A percentile compares a stretch with the other conserved stretches of the same genome.
Evolutionary conservation across 805 yeast genomes (phyloP).

Genomic region (Candida michaelii): DNA sequence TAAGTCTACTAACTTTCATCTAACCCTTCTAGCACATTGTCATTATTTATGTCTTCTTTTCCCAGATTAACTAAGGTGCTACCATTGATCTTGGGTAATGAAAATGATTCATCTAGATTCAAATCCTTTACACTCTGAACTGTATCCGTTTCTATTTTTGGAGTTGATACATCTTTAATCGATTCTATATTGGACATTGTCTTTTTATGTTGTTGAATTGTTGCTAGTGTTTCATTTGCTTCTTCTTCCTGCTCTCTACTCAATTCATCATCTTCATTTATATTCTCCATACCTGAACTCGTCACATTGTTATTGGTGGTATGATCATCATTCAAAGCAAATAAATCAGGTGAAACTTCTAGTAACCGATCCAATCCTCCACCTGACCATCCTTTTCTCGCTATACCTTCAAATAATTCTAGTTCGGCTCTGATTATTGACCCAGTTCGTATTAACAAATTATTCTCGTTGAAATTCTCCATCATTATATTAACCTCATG

Average conservation of each 20-base stretch:
- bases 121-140: slow-evolving; percentile 5
- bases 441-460: slow-evolving; percentile 55
- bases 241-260: slow-evolving; percentile 2
- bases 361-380: slow-evolving; percentile 78
- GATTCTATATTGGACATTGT: slow-evolving; percentile 2
- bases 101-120: slow-evolving; percentile 53
- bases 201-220: slow-evolving; percentile 6
- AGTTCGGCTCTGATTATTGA: slow-evolving; percentile 75
- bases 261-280: slow-evolving; percentile 10
- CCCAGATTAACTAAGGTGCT: slow-evolving; percentile 15
- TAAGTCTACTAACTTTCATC: neutral
- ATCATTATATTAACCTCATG: slow-evolving; percentile 61
- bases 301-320: slow-evolving; percentile 20
- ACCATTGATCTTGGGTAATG: slow-evolving; percentile 42
- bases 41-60: slow-evolving; percentile 6
- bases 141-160: neutral
- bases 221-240: slow-evolving; percentile 11
- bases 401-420: slow-evolving; percentile 77
- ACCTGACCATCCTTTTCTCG: slow-evolving; percentile 83
- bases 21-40: slow-evolving; percentile 10
- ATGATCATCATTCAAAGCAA: slow-evolving; percentile 24
- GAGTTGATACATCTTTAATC: slow-evolving; percentile 5
- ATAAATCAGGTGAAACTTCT: slow-evolving; percentile 58
- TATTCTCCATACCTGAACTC: slow-evolving; percentile 3
- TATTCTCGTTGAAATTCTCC: slow-evolving; percentile 54